Base-by-base conservation (phyloP, 164 flowering plant species). In the Litsea cubeba region DNA sequence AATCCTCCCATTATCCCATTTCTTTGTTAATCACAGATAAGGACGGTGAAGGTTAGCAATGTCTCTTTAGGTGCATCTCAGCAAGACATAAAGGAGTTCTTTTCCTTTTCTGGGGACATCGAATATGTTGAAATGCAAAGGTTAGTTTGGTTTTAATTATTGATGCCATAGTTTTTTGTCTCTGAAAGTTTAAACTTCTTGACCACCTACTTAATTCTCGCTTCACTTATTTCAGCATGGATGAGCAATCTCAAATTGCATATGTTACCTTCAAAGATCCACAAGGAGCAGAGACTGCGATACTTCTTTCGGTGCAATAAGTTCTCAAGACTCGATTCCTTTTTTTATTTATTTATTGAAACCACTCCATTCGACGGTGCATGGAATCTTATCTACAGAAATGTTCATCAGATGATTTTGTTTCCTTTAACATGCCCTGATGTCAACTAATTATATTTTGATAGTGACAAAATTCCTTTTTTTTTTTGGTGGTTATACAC, bases 251-350 rank as follows among this genome's bases (percentile, higher is more conserved):
- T 82, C 97, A 90, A 78, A 71, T 82, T 82, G 97, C 97, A 58
- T 86, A 81, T 81, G 93, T 92, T 71, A 89, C 95, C 68, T 92
- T 90, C 80, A 88, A 86, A 84, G 91, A 92, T 79, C 50, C 91
- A 8, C 87, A 90, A 76, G 92, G 92, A 40, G 93, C 97, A 70
- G 95, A 92, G 66, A 92, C 93, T 73, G 92, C 95, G 4, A 77
- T 84, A 71, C 93, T 92, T 75, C 93, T 92, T 71, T 88, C 95
- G 84, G 97, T 92, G 76, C 23, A 49, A 35, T 32, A 74, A 11
- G 77, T 71, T 81, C 72, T 76, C 62, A 58, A 62, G 32, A 3
- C 46, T 35, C 46, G 7, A 35, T 35, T 35, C 24, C 1, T 7
- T 35, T 35, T 35, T 35, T 35, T 66, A 18, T 54, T 10, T 18